A percentile compares a stretch with the other conserved stretches of the same genome.
These are phyloP conservation scores for Marasmius fiardii DNA, from an alignment of 1,284 basidiomycete species.

Conservation along the genomic window DNA sequence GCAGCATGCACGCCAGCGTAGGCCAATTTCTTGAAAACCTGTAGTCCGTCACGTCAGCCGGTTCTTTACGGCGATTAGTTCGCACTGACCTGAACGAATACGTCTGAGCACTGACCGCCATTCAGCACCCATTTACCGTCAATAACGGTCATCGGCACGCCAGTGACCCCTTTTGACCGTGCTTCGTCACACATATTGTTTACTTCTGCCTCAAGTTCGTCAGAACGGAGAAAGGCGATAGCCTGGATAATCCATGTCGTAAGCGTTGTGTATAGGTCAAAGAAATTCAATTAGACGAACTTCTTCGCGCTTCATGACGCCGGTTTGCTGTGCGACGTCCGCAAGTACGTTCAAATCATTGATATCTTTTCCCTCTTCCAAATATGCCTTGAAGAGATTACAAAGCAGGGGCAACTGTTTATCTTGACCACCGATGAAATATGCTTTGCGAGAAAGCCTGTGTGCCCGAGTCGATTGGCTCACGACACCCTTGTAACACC, in stretches of 20 bases:
- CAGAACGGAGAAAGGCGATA: constrained; percentile 58
- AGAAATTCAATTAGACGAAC: constrained; percentile 31
- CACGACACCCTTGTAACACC: constrained; percentile 57
- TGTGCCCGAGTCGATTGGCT: constrained; percentile 69
- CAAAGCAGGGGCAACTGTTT: constrained; percentile 58
- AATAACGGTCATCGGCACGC: constrained; percentile 79
- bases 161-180: constrained; percentile 67
- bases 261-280: constrained; percentile 8
- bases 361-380: constrained; percentile 66
- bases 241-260: constrained; percentile 33
- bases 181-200: constrained; percentile 66
- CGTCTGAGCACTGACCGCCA: constrained; percentile 70
- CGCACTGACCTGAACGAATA: constrained; percentile 61
- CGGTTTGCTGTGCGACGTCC: constrained; percentile 54
- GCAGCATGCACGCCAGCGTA: constrained; percentile 15
- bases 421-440: constrained; percentile 58
- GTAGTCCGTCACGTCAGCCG: background rate
- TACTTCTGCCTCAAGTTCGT: constrained; percentile 67
- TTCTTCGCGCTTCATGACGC: constrained; percentile 61
- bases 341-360: constrained; percentile 56
- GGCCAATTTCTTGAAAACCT: constrained; percentile 34
- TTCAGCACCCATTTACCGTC: constrained; percentile 77
- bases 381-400: constrained; percentile 63
- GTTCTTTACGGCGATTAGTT: background rate
- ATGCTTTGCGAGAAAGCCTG: constrained; percentile 71